Evolutionary conservation across 2,329 filamentous ascomycete species (phyloP).

Genomic region (Botrytis pseudocinerea): DNA sequence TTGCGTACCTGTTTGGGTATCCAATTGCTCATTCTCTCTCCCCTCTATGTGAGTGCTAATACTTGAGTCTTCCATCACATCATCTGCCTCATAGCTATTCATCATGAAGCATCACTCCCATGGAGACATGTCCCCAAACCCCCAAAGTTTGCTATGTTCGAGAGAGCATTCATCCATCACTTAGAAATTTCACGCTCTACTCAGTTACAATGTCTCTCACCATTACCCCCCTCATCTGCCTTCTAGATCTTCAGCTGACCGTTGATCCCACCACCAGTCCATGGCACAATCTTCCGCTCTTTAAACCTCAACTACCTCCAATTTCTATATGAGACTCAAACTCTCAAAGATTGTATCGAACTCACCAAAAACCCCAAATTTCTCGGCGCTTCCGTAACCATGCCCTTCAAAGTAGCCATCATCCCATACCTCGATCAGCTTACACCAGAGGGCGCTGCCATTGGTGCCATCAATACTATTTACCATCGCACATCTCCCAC

Average conservation of each 20-base stretch:
- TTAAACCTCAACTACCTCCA: conserved; percentile 54
- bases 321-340: conserved; percentile 53
- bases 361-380: conserved; percentile 59
- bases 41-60: conserved; percentile 19
- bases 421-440: conserved; percentile 71
- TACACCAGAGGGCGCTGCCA: conserved; percentile 69
- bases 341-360: conserved; percentile 51
- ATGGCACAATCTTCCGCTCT: conserved; percentile 54
- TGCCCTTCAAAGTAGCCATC: conserved; percentile 81
- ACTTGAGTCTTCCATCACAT: background rate
- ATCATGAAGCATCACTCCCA: background rate
- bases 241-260: background rate
- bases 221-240: background rate
- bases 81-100: background rate
- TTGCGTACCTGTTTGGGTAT: conserved; percentile 55
- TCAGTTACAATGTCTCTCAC: background rate
- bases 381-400: conserved; percentile 73
- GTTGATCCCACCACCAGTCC: conserved; percentile 48
- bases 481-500: conserved; percentile 55
- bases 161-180: background rate
- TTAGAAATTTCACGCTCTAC: background rate
- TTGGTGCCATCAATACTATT: conserved; percentile 79
- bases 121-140: background rate
- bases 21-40: conserved; percentile 58
- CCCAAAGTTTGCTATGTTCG: background rate